These are phyloP conservation scores for Styphnolobium japonicum DNA, from an alignment of 306 rosid species.

Conservation along the genomic window DNA sequence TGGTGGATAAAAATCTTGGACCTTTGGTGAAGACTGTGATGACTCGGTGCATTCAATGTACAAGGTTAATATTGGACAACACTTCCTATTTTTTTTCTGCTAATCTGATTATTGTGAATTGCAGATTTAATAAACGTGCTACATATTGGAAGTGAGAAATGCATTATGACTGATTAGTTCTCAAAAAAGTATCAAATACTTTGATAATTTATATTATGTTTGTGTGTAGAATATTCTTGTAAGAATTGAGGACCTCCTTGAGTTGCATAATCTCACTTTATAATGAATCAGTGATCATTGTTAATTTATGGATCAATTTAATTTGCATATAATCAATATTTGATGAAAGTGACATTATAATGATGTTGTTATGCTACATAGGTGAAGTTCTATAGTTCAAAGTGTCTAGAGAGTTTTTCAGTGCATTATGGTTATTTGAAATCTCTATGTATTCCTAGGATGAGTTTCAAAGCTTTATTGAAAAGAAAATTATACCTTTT, in stretches of 20 bases:
- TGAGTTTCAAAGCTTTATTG: background rate
- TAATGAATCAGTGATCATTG: background rate
- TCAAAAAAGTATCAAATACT: background rate
- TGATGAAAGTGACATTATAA: background rate
- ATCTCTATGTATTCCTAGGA: too few relatives aligned
- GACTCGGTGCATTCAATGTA: slow-evolving; percentile 98
- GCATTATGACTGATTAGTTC: background rate
- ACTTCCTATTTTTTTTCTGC: background rate
- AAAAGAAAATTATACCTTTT: background rate
- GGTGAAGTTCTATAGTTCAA: background rate
- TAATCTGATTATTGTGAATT: slow-evolving; percentile 2
- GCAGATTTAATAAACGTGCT: background rate
- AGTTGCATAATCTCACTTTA: background rate
- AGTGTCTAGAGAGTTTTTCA: background rate
- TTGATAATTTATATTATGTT: background rate
- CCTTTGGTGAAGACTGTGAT: slow-evolving; percentile 98
- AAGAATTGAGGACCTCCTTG: background rate
- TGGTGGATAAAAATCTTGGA: slow-evolving; percentile 97
- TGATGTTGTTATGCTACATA: background rate
- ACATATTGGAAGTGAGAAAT: slow-evolving; percentile 14
- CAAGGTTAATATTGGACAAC: slow-evolving; percentile 55
- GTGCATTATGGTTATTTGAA: background rate
- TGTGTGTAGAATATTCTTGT: slow-evolving; percentile 1
- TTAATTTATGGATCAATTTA: background rate
- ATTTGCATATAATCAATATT: background rate